Evolutionary conservation across 1,284 basidiomycete species (phyloP), one percentile per base, ranked within the genome.

Genomic region (Sphaerobolus stellatus): DNA sequence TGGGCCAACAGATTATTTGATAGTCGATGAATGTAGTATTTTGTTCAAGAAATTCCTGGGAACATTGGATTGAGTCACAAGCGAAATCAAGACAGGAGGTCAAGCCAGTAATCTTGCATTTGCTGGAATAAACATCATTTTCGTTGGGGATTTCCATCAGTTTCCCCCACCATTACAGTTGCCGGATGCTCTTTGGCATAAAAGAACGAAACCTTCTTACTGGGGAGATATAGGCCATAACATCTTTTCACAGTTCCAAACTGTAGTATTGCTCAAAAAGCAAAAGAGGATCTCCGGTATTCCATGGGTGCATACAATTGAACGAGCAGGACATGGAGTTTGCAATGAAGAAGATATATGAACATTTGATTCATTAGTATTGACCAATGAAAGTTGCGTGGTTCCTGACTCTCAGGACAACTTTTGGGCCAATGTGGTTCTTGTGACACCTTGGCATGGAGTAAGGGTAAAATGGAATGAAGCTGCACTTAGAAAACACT

Each of bases 61-160:
- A 36, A 11, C 11, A 8, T 18, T 43, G 40, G 18, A n/a, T 24
- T 22, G n/a, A 18, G 25, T 8, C n/a, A 18, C 25, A 8, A 24
- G 18, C 40, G 18, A 11, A 36, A 18, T n/a, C 7, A 7, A 43
- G 7, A 18, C n/a, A 18, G 8, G 40, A 43, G 40, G n/a, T 9
- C 7, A 7, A 43, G n/a, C n/a, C 40, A 18, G 8, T n/a, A 43
- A 6, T n/a, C n/a, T 20, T 7, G 40, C 40, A 7, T 18, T 43
- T 18, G 7, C 18, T n/a, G 40, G 40, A 43, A 6, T 43, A 7
- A 43, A 43, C 40, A 24, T 43, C n/a, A 43, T 43, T 43, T 28
- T 52, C 44, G 7, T 13, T 16, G 24, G 38, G 7, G 43, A 46
- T 43, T 47, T 52, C 28, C 50, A 52, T 47, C 50, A 52, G 43